A percentile compares a stretch with the other conserved stretches of the same genome.
Conservation (phyloP, 2,329 filamentous ascomycete genomes). For the Aspergillus candidus region DNA sequence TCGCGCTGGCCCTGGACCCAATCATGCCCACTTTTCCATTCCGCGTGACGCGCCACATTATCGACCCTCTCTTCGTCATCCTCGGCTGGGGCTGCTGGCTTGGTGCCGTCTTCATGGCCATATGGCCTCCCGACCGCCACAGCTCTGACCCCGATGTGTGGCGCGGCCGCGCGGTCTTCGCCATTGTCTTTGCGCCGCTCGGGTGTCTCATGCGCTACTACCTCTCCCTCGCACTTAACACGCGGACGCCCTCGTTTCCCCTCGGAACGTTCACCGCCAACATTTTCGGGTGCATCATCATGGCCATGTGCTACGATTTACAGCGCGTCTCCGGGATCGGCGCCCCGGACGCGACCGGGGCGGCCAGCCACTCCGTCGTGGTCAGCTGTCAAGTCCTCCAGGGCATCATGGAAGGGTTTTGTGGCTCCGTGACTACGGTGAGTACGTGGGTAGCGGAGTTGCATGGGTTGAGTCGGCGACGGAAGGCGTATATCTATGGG, state of each 20-base stretch:
- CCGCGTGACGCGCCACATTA: conserved; percentile 48
- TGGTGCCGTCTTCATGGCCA: conserved; percentile 64
- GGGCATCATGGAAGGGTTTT: conserved; percentile 62
- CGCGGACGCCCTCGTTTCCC: conserved; percentile 61
- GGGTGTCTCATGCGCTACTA: conserved; percentile 75
- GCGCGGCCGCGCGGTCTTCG: conserved; percentile 70
- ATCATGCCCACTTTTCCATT: conserved; percentile 58
- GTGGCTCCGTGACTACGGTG: conserved; percentile 60
- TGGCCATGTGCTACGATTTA: conserved; percentile 73
- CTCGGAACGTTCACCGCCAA: conserved; percentile 83
- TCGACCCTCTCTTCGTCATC: conserved; percentile 60
- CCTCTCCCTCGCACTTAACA: conserved; percentile 64
- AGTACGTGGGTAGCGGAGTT: conserved; percentile 63
- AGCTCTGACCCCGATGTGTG: conserved; percentile 49
- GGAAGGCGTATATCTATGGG: conserved; percentile 59
- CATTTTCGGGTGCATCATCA: conserved; percentile 64
- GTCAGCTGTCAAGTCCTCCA: conserved; percentile 62
- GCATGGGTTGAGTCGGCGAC: conserved; percentile 44
- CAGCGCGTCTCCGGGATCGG: conserved; percentile 56
- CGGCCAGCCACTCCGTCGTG: conserved; percentile 33
- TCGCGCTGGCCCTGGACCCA: conserved; percentile 58
- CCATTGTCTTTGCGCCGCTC: conserved; percentile 73
- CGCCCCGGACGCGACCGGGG: conserved; percentile 39
- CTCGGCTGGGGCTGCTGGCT: conserved; percentile 72
- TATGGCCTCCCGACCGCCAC: conserved; percentile 60